phyloP scores from a whole-genome alignment of 768 basidiomycete genomes.

The Udeniomyces megalosporus region DNA sequence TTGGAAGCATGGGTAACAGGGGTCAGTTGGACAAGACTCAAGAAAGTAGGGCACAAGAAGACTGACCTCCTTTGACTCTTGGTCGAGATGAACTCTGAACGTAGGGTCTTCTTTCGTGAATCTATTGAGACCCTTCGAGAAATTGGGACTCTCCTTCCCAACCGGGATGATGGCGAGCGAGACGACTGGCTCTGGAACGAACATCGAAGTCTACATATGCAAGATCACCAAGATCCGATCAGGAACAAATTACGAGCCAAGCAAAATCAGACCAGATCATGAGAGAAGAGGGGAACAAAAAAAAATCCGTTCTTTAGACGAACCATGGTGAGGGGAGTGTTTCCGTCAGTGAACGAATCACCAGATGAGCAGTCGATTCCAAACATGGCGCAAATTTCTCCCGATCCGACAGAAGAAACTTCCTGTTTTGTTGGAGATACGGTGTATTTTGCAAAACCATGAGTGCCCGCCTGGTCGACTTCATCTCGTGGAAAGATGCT shows the following conservation, averaged over 20 bases:
- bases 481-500: neutral
- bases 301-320: slow-evolving; percentile 19
- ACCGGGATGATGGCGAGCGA: slow-evolving; percentile 83
- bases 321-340: slow-evolving; percentile 83
- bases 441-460: too few species aligned
- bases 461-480: neutral
- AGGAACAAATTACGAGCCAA: slow-evolving; percentile 5
- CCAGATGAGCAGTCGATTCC: slow-evolving; percentile 96
- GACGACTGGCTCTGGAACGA: slow-evolving; percentile 94
- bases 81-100: slow-evolving; percentile 89
- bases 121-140: slow-evolving; percentile 86
- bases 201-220: slow-evolving; percentile 72
- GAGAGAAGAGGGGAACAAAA: neutral
- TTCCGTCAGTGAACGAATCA: slow-evolving; percentile 92
- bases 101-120: slow-evolving; percentile 99
- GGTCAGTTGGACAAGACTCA: too few species aligned
- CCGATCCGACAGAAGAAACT: slow-evolving; percentile 79
- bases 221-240: neutral
- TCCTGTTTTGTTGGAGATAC: too few species aligned
- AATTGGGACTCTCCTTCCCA: slow-evolving; percentile 86
- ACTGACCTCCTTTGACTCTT: slow-evolving; percentile 76
- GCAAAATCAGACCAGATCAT: too few species aligned
- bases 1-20: neutral
- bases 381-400: slow-evolving; percentile 98
- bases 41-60: neutral